These are phyloP conservation scores for Solanum hybrid DNA, from an alignment of 305 asterid species.

Conservation along the genomic window DNA sequence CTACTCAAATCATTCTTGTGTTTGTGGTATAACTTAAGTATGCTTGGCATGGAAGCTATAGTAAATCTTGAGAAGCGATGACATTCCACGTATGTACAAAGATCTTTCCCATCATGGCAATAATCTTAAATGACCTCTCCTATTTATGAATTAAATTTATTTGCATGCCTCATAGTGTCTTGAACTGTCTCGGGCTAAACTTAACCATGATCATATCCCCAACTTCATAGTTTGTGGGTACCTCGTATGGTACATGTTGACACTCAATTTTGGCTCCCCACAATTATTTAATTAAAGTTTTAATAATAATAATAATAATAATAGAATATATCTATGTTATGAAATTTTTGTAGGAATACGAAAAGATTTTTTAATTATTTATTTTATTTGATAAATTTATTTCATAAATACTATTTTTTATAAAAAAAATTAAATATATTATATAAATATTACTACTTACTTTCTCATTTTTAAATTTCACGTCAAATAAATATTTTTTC, in stretches of 20 bases:
- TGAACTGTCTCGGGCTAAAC: background rate
- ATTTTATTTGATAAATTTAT: no score
- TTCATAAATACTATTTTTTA: no score
- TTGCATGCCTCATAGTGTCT: background rate
- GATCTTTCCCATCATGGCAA: background rate
- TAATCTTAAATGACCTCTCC: background rate
- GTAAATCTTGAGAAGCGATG: background rate
- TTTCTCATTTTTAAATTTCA: no score
- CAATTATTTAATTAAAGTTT: no score
- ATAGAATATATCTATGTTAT: no score
- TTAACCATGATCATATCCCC: background rate
- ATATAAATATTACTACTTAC: no score
- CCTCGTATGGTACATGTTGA: background rate
- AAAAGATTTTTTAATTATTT: no score
- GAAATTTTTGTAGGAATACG: no score
- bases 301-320: no score
- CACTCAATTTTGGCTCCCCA: no score
- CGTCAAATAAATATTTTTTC: no score
- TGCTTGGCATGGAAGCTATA: background rate
- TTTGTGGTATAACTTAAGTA: background rate
- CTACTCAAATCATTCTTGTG: background rate
- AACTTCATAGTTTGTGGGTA: background rate
- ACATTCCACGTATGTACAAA: background rate
- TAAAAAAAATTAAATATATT: no score
- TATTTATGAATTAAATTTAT: background rate